Evolutionary conservation across 2,329 filamentous ascomycete genomes (phyloP).

Genomic region (Aspergillus awamori): DNA sequence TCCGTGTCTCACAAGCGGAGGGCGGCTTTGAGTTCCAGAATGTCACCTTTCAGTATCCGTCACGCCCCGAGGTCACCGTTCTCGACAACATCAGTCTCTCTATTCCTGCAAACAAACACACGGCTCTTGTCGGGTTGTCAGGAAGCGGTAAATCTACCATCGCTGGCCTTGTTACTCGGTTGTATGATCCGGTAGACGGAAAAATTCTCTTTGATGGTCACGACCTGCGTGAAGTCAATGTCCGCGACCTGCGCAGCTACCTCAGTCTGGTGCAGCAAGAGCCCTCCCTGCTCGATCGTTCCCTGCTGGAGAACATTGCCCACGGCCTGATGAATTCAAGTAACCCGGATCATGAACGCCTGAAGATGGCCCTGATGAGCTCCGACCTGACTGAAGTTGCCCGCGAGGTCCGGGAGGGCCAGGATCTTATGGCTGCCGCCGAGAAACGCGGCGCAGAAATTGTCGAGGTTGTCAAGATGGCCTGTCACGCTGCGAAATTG

Average conservation of each 20-base stretch:
- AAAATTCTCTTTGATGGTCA: conserved; percentile 43
- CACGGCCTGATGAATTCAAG: conserved; percentile 51
- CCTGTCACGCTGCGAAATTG: conserved; percentile 61
- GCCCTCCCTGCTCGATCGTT: conserved; percentile 78
- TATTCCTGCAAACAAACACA: conserved; percentile 47
- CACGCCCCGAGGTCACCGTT: conserved; percentile 45
- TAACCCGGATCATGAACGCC: conserved; percentile 50
- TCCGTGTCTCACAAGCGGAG: conserved; percentile 28
- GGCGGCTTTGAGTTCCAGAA: conserved; percentile 39
- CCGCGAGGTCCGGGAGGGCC: conserved; percentile 49
- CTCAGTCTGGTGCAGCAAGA: conserved; percentile 58
- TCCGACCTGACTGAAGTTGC: conserved; percentile 53
- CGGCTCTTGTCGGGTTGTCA: conserved; percentile 72
- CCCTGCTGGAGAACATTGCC: conserved; percentile 79
- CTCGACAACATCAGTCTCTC: conserved; percentile 38
- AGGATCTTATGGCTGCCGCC: conserved; percentile 51
- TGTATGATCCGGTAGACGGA: conserved; percentile 60
- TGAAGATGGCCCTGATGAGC: conserved; percentile 51
- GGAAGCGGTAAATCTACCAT: conserved; percentile 77
- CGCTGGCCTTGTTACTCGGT: conserved; percentile 70
- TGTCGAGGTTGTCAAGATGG: conserved; percentile 54
- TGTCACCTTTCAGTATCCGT: conserved; percentile 38
- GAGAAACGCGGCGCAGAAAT: conserved; percentile 49
- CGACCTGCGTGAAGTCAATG: conserved; percentile 39
- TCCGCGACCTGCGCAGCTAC: conserved; percentile 28